These are phyloP conservation scores for Luzula sylvatica DNA, from an alignment of 176 grass and related monocot species.

Conservation along the genomic window DNA sequence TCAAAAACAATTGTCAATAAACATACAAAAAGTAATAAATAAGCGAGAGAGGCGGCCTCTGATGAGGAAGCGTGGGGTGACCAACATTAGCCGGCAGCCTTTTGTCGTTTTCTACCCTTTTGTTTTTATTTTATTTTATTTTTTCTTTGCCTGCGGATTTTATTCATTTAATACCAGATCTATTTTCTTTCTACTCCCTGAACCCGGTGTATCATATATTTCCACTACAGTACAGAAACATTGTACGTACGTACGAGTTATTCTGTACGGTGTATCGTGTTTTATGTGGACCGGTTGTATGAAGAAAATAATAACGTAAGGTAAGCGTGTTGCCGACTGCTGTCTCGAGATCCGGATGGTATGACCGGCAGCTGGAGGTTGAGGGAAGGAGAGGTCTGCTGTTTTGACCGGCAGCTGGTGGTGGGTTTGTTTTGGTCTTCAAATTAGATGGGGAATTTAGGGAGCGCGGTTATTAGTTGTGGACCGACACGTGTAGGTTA, in stretches of 20 bases:
- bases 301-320: not conserved
- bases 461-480: not conserved
- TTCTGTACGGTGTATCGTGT: not conserved
- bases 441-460: not conserved
- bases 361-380: constrained; percentile 1
- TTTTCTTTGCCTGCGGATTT: not conserved
- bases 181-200: not conserved
- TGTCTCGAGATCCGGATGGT: constrained; percentile 8
- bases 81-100: constrained; percentile 17
- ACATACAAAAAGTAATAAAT: too few relatives aligned
- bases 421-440: not conserved
- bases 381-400: not conserved
- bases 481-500: constrained; percentile 4
- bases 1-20: too few relatives aligned
- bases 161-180: not conserved
- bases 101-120: constrained; percentile 2
- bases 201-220: not conserved
- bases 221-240: not conserved
- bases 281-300: not conserved
- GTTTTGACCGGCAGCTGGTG: not conserved
- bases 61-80: constrained; percentile 21
- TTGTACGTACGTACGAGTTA: not conserved
- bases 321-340: constrained; percentile 1
- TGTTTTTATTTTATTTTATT: not conserved
- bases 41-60: constrained; percentile 16